Base-by-base conservation (phyloP, 495 filamentous ascomycete species). In the Parachaetomium inaequale region DNA sequence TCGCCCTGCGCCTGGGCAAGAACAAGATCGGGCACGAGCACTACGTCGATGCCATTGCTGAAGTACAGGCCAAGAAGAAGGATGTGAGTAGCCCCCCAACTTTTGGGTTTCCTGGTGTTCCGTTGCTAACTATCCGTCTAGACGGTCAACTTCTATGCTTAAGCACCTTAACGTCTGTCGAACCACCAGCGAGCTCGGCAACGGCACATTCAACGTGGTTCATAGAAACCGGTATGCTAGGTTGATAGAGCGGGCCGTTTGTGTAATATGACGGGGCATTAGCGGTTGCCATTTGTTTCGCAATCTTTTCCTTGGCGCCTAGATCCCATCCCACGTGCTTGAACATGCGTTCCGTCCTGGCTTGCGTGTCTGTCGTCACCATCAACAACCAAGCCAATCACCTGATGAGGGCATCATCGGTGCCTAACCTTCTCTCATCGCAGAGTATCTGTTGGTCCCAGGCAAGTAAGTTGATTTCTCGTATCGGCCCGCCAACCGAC, bases 51-150 rank as follows among this genome's bases (percentile, higher is more conserved):
- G 94, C 94, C 55, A 98, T 99, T 71, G 82, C 91, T 23, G 94
- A 99, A 74, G 94, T 98, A 66, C 91, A 96, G 75, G 87, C 91
- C 52, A 98, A 97, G 89, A 96, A 96, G 90, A 96, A 93, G 83
- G 89, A 93, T 61, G 78, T 82, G 84, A 87, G 77, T 77, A 8
- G 4, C 25, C 19, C 43, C 40, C 7, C 15, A 10, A 36, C 17
- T 19, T 26, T n/a, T 38, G 42, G 0, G 15, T 21, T 38, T n/a
- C 38, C 32, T 49, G 43, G 12, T 6, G 23, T 28, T 21, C 10
- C 14, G 10, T 47, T 68, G 52, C 78, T 78, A 68, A 77, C 65
- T 10, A 26, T 47, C 26, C 23, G n/a, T 21, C 47, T 47, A 85
- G 82, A 82, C 79, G 12, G 82, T 85, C 75, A 84, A 84, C 67